phyloP scores from a whole-genome alignment of 441 rosid species.

The Bruguiera hainesii region DNA sequence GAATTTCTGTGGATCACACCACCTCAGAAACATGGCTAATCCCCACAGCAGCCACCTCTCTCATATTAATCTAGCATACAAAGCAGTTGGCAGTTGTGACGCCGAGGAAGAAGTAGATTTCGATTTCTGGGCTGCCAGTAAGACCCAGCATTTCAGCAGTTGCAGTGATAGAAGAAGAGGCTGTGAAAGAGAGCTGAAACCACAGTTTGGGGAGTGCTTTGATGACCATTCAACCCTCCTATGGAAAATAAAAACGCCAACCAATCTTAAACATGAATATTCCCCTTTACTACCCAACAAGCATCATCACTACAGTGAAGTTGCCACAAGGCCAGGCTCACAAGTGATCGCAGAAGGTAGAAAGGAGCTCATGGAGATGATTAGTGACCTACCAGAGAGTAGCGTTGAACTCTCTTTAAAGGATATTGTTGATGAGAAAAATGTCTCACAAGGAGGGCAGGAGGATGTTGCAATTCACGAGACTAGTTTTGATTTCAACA shows the following conservation, averaged over 20 bases:
- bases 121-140: constrained; percentile 28
- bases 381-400: constrained; percentile 39
- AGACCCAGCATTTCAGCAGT: constrained; percentile 2
- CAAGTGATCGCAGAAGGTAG: constrained; percentile 37
- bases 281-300: constrained; percentile 30
- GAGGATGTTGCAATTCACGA: constrained; percentile 8
- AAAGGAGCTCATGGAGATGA: constrained; percentile 50
- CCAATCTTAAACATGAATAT: constrained; percentile 15
- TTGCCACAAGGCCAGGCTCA: constrained; percentile 18
- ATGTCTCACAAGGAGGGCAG: background rate
- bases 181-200: constrained; percentile 13
- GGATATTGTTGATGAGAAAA: constrained; percentile 43
- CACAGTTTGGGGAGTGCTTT: constrained; percentile 12
- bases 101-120: constrained; percentile 25
- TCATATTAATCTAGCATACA: constrained; percentile 7
- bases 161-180: background rate
- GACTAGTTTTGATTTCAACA: constrained; percentile 8
- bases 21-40: too few species aligned
- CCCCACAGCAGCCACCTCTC: constrained; percentile 2
- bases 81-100: background rate
- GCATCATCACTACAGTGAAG: constrained; percentile 18
- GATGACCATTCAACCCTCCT: constrained; percentile 6
- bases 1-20: too few species aligned
- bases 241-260: background rate
- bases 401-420: constrained; percentile 51